These are phyloP conservation scores for Malus fusca DNA, from an alignment of 306 rosid species.

Conservation along the genomic window DNA sequence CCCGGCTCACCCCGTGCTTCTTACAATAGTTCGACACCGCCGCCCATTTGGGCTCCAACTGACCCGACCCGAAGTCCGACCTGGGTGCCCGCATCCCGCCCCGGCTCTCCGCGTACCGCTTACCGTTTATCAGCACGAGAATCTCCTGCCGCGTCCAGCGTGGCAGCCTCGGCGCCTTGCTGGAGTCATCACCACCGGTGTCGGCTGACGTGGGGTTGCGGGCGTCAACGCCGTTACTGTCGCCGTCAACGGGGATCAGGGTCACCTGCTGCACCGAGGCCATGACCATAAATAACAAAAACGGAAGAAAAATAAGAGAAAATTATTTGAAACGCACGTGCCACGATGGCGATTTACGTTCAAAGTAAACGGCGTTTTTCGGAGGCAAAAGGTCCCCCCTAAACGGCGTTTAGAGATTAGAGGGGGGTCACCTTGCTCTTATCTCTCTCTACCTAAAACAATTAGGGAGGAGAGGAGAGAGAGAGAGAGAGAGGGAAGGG, in stretches of 20 bases:
- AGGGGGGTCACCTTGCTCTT: constrained; percentile 6
- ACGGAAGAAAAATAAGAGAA: background rate
- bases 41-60: constrained; percentile 86
- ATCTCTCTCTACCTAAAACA: constrained; percentile 7
- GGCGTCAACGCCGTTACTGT: constrained; percentile 27
- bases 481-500: background rate
- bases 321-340: constrained; percentile 49
- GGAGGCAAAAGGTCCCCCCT: constrained; percentile 30
- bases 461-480: background rate
- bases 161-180: constrained; percentile 72
- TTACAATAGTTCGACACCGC: constrained; percentile 81
- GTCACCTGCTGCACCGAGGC: constrained; percentile 47
- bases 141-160: constrained; percentile 98
- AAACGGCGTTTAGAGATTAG: constrained; percentile 56
- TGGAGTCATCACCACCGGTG: constrained; percentile 60
- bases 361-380: constrained; percentile 54
- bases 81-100: constrained; percentile 46
- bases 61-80: constrained; percentile 55
- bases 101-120: constrained; percentile 70
- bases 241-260: constrained; percentile 20
- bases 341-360: constrained; percentile 1
- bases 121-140: constrained; percentile 82
- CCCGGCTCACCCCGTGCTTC: constrained; percentile 89
- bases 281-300: constrained; percentile 30
- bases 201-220: constrained; percentile 32